Percentiles rank a stretch among this genome's conserved stretches.
Conservation (phyloP, 2,329 filamentous ascomycete genomes). For the Phialophora tarda region DNA sequence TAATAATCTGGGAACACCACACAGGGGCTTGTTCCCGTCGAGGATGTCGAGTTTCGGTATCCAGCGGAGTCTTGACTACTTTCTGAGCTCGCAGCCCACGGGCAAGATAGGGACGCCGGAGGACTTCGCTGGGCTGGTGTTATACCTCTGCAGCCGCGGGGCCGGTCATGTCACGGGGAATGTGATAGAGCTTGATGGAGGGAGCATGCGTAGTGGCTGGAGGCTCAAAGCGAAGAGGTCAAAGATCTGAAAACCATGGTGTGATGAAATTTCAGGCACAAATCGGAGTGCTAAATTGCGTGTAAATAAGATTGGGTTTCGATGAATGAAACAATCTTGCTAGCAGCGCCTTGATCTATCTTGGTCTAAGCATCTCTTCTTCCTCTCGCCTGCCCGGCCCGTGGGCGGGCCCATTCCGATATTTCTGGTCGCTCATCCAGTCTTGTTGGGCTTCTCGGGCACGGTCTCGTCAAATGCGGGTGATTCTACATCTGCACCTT, state of each 20-base stretch:
- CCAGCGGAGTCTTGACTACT: conserved; percentile 54
- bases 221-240: conserved; percentile 42
- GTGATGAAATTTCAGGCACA: background rate
- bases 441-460: background rate
- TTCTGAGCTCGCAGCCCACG: conserved; percentile 54
- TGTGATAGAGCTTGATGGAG: conserved; percentile 57
- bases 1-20: conserved; percentile 29
- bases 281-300: background rate
- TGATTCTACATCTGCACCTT: background rate
- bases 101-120: conserved; percentile 56
- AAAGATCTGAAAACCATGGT: conserved; percentile 32
- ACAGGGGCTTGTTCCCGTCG: conserved; percentile 55
- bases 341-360: background rate
- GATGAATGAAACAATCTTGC: background rate
- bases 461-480: background rate
- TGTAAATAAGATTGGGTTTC: background rate
- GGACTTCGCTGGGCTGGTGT: conserved; percentile 54
- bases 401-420: background rate
- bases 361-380: background rate
- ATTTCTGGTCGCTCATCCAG: background rate
- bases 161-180: conserved; percentile 52
- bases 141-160: conserved; percentile 51
- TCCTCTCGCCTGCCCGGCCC: background rate
- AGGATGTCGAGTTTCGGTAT: conserved; percentile 62
- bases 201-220: conserved; percentile 52